Base-by-base conservation (phyloP, 2,329 filamentous ascomycete species). In the Aspergillus novofumigatus region DNA sequence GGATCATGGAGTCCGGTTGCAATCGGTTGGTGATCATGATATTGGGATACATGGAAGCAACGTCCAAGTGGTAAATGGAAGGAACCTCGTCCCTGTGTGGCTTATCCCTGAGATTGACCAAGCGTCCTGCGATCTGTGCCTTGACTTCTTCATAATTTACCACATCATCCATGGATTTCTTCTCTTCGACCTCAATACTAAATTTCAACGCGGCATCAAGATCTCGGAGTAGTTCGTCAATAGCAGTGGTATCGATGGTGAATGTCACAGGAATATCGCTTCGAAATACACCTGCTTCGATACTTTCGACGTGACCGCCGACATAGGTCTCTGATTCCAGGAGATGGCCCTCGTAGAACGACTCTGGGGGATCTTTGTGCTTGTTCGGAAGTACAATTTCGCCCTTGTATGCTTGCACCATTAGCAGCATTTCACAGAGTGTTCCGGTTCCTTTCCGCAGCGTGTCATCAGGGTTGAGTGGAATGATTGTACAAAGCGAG, bases 21-120 rank as follows among this genome's bases (percentile, higher is more conserved):
- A 99, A 77, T 72, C 94, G 89, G 74, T 99, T 99, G 1, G 94
- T 99, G 1, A 95, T 99, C 95, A 99, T 99, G 73, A 99, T 99
- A 75, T 47, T 99, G 9, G 94, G 94, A 72, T 99, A 99, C 94
- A 99, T 99, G 58, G 94, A 97, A 20, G 94, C 94, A 57, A 99
- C 95, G 70, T 99, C 94, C 77, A 99, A 80, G 81, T 99, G 94
- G 76, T 99, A 99, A 63, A 99, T 99, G 32, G 95, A 83, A 4
- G 94, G 94, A 47, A 86, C 81, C 72, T 99, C 94, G 65, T 81
- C 86, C 61, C 94, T 84, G 67, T 95, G 92, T 0, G 94, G 93
- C 0, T 88, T 94, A 52, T 87, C 81, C 72, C 90, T 95, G 53
- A 99, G 80, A 60, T 86, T 81, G 53, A 83, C 78, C 35, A 99